phyloP scores from a whole-genome alignment of 2,329 filamentous ascomycete genomes.

The Microsporum ferrugineum region DNA sequence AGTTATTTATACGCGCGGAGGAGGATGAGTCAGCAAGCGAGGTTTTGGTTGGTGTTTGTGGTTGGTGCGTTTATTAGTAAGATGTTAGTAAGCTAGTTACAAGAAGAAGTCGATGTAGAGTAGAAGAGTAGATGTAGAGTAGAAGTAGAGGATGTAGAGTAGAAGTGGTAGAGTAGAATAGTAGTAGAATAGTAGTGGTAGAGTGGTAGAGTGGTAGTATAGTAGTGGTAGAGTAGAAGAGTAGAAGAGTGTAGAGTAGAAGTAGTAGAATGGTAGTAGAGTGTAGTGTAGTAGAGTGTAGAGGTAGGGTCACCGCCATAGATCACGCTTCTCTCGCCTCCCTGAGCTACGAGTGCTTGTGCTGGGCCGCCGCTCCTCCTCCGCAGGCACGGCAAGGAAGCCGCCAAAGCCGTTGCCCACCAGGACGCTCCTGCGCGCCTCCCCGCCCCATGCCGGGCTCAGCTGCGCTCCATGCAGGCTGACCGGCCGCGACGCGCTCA shows the following conservation, averaged over 20 bases:
- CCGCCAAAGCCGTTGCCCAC: constrained; percentile 58
- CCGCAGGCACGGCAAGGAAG: constrained; percentile 51
- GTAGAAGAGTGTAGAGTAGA: neutral
- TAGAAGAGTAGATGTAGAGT: neutral
- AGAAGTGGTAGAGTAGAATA: too few species aligned
- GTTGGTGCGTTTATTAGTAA: neutral
- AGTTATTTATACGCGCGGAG: constrained; percentile 13
- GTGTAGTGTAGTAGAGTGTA: neutral
- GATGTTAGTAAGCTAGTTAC: neutral
- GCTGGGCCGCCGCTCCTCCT: constrained; percentile 33
- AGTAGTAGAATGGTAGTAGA: too few species aligned
- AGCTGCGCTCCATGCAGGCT: constrained; percentile 36
- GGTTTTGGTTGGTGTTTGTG: neutral
- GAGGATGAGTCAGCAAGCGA: constrained; percentile 11
- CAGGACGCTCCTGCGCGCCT: constrained; percentile 50
- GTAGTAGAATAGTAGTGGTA: too few species aligned
- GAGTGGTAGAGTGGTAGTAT: too few species aligned
- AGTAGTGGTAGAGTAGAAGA: neutral
- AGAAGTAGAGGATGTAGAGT: too few species aligned
- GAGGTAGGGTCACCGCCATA: constrained; percentile 26
- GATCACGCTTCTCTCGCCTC: constrained; percentile 27
- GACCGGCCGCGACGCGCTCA: constrained; percentile 35
- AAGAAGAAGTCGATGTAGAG: too few species aligned
- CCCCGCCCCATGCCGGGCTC: constrained; percentile 48
- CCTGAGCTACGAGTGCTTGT: constrained; percentile 20